phyloP scores from a whole-genome alignment of 768 basidiomycete species.

The Pleurotus djamor region DNA sequence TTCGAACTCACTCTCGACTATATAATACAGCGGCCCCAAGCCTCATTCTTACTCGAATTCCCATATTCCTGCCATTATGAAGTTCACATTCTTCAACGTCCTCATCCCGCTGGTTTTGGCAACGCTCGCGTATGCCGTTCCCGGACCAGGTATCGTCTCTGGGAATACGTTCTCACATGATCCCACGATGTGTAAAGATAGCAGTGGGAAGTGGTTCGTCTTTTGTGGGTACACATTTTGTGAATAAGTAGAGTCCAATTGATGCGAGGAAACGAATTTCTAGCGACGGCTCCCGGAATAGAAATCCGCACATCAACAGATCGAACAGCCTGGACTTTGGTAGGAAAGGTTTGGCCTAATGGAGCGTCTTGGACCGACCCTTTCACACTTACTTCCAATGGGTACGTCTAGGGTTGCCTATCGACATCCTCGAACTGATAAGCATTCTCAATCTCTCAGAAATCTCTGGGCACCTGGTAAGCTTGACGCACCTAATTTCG shows the following conservation, averaged over 20 bases:
- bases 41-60: background rate
- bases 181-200: conserved; percentile 50
- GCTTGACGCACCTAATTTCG: background rate
- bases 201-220: conserved; percentile 41
- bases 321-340: conserved; percentile 41
- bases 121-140: background rate
- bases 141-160: conserved; percentile 33
- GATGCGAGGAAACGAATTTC: background rate
- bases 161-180: conserved; percentile 44
- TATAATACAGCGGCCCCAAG: background rate
- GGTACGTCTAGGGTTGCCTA: conserved; percentile 19
- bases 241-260: background rate
- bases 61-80: background rate
- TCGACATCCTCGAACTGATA: background rate
- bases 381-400: conserved; percentile 46
- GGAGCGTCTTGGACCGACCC: conserved; percentile 49
- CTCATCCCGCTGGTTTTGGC: background rate
- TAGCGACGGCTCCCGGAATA: conserved; percentile 44
- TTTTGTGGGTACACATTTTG: conserved; percentile 33
- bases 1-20: background rate
- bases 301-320: conserved; percentile 50
- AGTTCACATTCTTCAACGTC: background rate
- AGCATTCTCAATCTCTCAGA: conserved; percentile 13
- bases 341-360: conserved; percentile 46
- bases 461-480: conserved; percentile 34